These are phyloP conservation scores for Colletotrichum limetticola DNA, from an alignment of 2,329 filamentous ascomycete species.

Conservation along the genomic window DNA sequence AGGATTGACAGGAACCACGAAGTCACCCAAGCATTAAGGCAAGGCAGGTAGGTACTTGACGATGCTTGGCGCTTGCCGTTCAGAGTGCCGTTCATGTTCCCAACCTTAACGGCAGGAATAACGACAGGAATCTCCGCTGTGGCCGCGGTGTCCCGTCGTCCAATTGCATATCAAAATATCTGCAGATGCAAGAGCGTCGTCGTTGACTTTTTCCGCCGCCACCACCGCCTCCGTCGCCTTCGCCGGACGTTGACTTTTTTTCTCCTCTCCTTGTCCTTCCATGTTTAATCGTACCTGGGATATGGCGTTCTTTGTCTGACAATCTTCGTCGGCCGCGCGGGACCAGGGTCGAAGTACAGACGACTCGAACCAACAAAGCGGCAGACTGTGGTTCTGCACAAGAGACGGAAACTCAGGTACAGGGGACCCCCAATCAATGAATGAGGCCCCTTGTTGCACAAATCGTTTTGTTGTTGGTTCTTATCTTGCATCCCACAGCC, in stretches of 20 bases:
- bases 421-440: neutral
- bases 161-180: neutral
- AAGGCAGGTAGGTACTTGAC: neutral
- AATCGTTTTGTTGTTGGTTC: slow-evolving; percentile 4
- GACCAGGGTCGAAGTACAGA: neutral
- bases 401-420: neutral
- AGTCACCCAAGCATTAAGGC: neutral
- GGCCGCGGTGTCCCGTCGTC: no score
- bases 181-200: neutral
- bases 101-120: neutral
- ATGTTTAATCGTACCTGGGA: neutral
- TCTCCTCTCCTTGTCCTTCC: neutral
- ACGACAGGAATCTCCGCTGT: no score
- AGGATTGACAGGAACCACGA: neutral
- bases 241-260: neutral
- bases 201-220: neutral
- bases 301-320: neutral
- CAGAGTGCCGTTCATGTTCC: neutral
- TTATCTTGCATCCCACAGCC: neutral
- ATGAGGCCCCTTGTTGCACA: neutral
- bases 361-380: neutral
- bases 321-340: neutral
- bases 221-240: neutral
- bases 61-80: neutral
- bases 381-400: neutral